Conservation (phyloP, 352 stramenopile species). For the Pythium diclinum region DNA sequence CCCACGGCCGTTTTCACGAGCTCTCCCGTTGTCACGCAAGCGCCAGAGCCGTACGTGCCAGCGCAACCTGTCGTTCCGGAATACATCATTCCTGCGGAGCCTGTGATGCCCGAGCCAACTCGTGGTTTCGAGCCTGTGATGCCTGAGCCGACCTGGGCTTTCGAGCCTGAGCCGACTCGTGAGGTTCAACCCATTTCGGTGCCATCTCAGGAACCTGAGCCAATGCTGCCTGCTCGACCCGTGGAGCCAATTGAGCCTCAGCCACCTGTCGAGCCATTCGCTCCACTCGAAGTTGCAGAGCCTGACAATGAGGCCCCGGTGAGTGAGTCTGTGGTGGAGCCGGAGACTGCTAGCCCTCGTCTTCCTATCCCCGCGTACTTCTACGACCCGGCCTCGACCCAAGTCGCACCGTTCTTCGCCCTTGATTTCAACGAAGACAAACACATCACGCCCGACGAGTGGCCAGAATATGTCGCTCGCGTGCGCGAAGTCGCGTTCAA, state of each 20-base stretch:
- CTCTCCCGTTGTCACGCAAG: background rate
- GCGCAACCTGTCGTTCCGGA: background rate
- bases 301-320: background rate
- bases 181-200: background rate
- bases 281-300: background rate
- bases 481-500: background rate
- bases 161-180: background rate
- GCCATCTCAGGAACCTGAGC: too few relatives aligned
- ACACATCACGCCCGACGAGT: slow-evolving; percentile 1
- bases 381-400: background rate
- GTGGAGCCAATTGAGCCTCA: too few relatives aligned
- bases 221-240: too few relatives aligned
- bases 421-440: slow-evolving; percentile 7
- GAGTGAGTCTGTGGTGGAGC: background rate
- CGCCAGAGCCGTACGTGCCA: background rate
- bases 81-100: background rate
- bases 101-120: background rate
- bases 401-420: slow-evolving; percentile 10
- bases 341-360: background rate
- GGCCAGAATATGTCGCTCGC: slow-evolving; percentile 1
- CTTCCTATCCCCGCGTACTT: background rate
- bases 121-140: background rate
- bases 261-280: background rate
- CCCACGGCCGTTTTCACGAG: background rate
- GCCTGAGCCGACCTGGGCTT: background rate